These are phyloP conservation scores for Acorus gramineus DNA, from an alignment of 106 monocot genomes.

Conservation along the genomic window DNA sequence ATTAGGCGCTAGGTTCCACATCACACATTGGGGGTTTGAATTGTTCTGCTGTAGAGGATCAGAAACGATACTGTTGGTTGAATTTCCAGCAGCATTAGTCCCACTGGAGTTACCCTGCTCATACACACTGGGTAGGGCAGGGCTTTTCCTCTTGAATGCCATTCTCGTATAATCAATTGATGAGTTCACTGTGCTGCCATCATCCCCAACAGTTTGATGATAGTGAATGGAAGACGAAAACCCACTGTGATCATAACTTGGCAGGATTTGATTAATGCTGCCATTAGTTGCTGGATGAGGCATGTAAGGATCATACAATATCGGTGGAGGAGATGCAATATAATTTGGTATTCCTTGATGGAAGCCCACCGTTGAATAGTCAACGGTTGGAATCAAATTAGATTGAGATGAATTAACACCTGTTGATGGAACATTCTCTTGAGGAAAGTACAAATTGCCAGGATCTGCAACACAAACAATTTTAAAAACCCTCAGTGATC, in stretches of 20 bases:
- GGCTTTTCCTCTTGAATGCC: slow-evolving; percentile 38
- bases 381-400: neutral
- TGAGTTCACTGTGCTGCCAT: slow-evolving; percentile 6
- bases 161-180: slow-evolving; percentile 14
- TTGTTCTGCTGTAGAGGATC: slow-evolving; percentile 13
- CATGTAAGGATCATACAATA: slow-evolving; percentile 2
- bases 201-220: slow-evolving; percentile 1
- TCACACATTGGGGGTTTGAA: slow-evolving; percentile 7
- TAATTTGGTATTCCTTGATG: slow-evolving; percentile 8
- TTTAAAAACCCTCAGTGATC: too few relatives aligned
- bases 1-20: slow-evolving; percentile 8
- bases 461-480: too few relatives aligned
- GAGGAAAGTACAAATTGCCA: too few relatives aligned
- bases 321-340: neutral
- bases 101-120: slow-evolving; percentile 10
- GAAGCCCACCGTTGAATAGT: slow-evolving; percentile 13
- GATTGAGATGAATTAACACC: too few relatives aligned
- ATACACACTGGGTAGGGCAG: neutral
- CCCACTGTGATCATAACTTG: slow-evolving; percentile 11
- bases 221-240: neutral
- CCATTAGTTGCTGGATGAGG: slow-evolving; percentile 10
- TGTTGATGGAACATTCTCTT: too few relatives aligned
- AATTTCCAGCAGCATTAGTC: slow-evolving; percentile 29
- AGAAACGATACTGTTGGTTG: slow-evolving; percentile 19
- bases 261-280: slow-evolving; percentile 12